Evolutionary conservation across 202 grass and related monocot genomes (phyloP).

Genomic region (Sporobolus alterniflorus): DNA sequence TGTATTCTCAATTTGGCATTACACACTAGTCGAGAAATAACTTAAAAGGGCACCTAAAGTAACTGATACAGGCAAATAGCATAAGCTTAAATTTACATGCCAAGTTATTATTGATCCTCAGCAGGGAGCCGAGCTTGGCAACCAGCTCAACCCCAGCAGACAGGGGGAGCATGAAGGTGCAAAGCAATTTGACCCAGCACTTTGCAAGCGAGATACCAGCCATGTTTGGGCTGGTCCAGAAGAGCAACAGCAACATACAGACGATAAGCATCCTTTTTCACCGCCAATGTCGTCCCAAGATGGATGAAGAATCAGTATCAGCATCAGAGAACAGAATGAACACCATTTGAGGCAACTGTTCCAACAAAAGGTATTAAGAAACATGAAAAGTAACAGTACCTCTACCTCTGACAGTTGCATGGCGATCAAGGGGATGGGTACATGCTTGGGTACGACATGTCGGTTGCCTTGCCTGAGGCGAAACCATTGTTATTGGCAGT

Average conservation of each 20-base stretch:
- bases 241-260: background rate
- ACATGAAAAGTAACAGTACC: background rate
- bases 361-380: background rate
- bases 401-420: slow-evolving; percentile 4
- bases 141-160: slow-evolving; percentile 5
- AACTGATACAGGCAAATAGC: background rate
- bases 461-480: background rate
- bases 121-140: background rate
- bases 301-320: background rate
- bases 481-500: background rate
- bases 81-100: background rate
- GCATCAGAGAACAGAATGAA: background rate
- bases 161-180: background rate
- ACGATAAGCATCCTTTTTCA: background rate
- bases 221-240: background rate
- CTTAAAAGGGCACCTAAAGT: slow-evolving; percentile 1
- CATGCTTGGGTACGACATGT: slow-evolving; percentile 19
- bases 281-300: background rate
- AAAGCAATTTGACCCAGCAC: background rate
- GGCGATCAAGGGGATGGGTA: slow-evolving; percentile 28
- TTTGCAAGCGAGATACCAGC: background rate
- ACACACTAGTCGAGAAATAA: background rate
- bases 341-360: background rate
- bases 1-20: background rate
- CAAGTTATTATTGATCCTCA: background rate